Base-by-base conservation (phyloP, 441 rosid species). In the Metrosideros polymorpha region DNA sequence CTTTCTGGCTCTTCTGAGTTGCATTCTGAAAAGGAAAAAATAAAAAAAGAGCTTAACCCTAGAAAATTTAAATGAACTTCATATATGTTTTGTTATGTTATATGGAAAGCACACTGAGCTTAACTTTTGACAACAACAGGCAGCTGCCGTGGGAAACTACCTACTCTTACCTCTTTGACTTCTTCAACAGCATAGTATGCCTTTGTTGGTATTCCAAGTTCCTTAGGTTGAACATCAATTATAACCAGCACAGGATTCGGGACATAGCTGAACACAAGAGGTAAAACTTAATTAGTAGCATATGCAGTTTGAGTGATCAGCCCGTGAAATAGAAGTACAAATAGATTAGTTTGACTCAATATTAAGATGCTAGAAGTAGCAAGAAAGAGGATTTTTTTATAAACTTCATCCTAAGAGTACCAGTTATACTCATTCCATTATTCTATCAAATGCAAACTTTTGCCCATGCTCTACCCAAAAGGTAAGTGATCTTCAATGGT, bases 1-100 rank as follows among this genome's bases (percentile, higher is more conserved):
- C 98, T 88, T 96, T 94, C 91, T 95, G 98, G 90, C 98, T 96
- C 87, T 97, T 97, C 89, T 96, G 98, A 19, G 99, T 95, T 82
- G 99, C 99, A 92, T 96, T 96, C 99, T 96, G 92, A 85, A 85
- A 45, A 15, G 24, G 27, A 6, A 6, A 22, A 19, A 1, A n/a
- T n/a, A 71, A 25, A 9, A 22, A 39, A 6, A 71, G 47, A 71
- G 79, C 17, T 71, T 22, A 39, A 39, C n/a, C 79, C 79, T 39
- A 42, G 27, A 39, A 71, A 71, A 35, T 71, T 39, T 39, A 71
- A 39, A 71, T 22, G 47, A 71, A 71, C 76, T 43, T 63, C 43
- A 63, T 63, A 39, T 6, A 15, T 39, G 22, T 59, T 30, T 15
- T 59, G 39, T 59, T 59, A 29, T 29, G 45, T 12, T 39, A 71